phyloP scores from a whole-genome alignment of 352 stramenopile genomes.

The Blastocystis sp. region DNA sequence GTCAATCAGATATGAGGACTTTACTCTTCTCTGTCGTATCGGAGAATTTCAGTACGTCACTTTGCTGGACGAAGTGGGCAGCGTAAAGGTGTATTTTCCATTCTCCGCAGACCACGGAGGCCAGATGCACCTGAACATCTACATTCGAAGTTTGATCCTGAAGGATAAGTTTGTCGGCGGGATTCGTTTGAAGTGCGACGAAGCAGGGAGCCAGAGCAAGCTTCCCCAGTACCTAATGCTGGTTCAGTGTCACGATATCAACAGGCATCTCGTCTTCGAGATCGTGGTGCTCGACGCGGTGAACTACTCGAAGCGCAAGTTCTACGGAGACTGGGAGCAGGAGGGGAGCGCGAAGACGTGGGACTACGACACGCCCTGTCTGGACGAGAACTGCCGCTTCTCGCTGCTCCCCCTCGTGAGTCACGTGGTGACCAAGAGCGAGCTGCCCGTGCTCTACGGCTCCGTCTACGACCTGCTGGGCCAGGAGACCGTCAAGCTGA shows the following conservation, averaged over 20 bases:
- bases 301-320: background rate
- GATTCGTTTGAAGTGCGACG: background rate
- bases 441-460: background rate
- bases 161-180: background rate
- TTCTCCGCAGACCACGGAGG: background rate
- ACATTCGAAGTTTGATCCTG: background rate
- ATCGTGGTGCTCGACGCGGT: background rate
- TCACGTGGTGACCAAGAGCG: background rate
- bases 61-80: background rate
- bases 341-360: background rate
- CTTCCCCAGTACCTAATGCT: background rate
- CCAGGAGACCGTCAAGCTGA: background rate
- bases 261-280: background rate
- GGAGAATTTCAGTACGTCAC: background rate
- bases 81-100: background rate
- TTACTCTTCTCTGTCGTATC: background rate
- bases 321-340: background rate
- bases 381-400: background rate
- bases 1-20: background rate
- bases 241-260: background rate
- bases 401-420: background rate
- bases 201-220: background rate
- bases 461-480: background rate
- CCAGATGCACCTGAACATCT: background rate
- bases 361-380: background rate